Conservation (phyloP, 192 early-diverging fungal species). For the Backusella macrospora region DNA sequence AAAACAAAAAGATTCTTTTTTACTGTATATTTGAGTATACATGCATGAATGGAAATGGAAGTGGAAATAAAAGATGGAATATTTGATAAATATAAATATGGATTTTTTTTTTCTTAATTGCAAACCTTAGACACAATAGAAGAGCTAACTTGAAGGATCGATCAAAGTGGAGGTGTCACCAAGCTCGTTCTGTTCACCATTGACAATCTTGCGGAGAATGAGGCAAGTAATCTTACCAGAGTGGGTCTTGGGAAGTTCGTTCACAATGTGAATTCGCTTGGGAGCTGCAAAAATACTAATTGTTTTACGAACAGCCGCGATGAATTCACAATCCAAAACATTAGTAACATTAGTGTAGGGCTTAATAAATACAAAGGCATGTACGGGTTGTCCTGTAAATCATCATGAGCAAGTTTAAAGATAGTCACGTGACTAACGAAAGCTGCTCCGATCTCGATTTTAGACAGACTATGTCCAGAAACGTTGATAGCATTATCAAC, state of each 20-base stretch:
- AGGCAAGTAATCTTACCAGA: constrained; percentile 95
- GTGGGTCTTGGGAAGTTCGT: constrained; percentile 91
- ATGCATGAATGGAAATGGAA: neutral
- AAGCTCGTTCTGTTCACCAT: constrained; percentile 75
- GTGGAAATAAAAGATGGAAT: neutral
- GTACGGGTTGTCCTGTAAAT: constrained; percentile 89
- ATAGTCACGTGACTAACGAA: constrained; percentile 77
- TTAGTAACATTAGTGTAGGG: constrained; percentile 46
- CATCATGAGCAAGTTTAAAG: constrained; percentile 82
- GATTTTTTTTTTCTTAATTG: neutral
- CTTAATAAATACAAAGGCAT: constrained; percentile 83
- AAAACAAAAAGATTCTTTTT: neutral
- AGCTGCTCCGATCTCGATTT: constrained; percentile 90
- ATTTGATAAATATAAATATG: neutral
- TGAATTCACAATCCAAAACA: constrained; percentile 59
- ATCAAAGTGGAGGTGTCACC: constrained; percentile 89
- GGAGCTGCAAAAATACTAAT: constrained; percentile 95
- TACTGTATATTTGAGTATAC: neutral
- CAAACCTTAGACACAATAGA: constrained; percentile 20
- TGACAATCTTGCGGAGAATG: constrained; percentile 91
- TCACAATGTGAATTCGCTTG: constrained; percentile 79
- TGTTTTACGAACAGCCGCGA: constrained; percentile 74
- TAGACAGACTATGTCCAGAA: constrained; percentile 88
- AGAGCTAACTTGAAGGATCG: constrained; percentile 57
- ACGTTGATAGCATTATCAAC: constrained; percentile 92